Evolutionary conservation across 2,329 filamentous ascomycete genomes (phyloP), one percentile per base, ranked within the genome.

Genomic region (Huntiella abstrusa): DNA sequence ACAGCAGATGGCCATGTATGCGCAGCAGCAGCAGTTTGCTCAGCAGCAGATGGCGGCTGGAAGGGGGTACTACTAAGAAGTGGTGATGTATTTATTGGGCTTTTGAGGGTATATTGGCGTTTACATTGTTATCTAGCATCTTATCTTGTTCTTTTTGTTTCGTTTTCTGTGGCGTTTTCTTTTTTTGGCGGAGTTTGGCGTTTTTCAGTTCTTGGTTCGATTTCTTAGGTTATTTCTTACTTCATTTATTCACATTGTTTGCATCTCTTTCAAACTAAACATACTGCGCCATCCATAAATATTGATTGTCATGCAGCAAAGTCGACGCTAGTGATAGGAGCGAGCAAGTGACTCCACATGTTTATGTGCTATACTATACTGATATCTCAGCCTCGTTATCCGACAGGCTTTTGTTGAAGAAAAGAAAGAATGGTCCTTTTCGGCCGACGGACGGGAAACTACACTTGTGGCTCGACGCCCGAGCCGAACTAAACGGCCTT

Each of bases 1-100:
- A 47, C 54, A 44, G 53, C 41, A 49, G 53, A 51, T 45, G 48
- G 52, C 41, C 51, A 55, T 54, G 49, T 49, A 42, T n/a, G 33
- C 34, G 2, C 46, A 47, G 8, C 54, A 57, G 38, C 55, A 57
- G 22, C 33, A 37, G 41, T 28, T 28, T 28, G 49, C 38, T 19
- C 52, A 52, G 5, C 12, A 28, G 22, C 28, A 19, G 19, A 32
- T 41, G 19, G 33, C 40, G 4, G 28, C 28, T 17, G 40, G 40
- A 17, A 41, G 40, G 13, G 40, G 17, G 3, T 19, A 28, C 40
- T 28, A 32, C 33, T 32, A 28, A 41, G 28, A 32, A 15, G 40
- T 41, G 17, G 38, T 15, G 7, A 22, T 19, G 17, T 15, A 8
- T 32, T 46, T 41, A 5, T 42, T 33, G 35, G 41, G 41, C 46